Base-by-base conservation (phyloP, 2,329 filamentous ascomycete species). In the Aspergillus proliferans region DNA sequence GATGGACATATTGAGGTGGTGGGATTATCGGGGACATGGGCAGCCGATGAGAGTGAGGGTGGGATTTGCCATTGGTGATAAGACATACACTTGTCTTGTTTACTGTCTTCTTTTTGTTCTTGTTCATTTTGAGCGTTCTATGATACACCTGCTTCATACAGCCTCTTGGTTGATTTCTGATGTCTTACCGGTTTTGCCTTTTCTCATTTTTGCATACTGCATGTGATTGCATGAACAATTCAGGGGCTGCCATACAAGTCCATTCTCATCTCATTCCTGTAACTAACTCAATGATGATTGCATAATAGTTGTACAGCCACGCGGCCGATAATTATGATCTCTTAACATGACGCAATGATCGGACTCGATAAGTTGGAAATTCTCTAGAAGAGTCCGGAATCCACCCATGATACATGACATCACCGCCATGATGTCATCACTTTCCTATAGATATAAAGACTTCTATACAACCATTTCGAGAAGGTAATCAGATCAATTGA, bases 21-120 rank as follows among this genome's bases (percentile, higher is more conserved):
- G 47, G 91, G 91, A 0, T 72, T 96, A 46, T 89, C 90, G 5
- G 88, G 88, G 2, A 85, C 83, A 0, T 96, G 91, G 91, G 86
- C 83, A n/a, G 85, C 93, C 63, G 88, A 94, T 60, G 88, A 95
- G 50, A 84, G 84, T 46, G 90, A 82, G 53, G 81, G 81, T 21
- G 81, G 81, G 0, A 73, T 80, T 19, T 80, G 77, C 58, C 74
- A 78, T 62, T 80, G 77, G 74, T 80, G 61, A 67, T 18, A 19
- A 19, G 18, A 43, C 22, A 22, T 41, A 21, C 18, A 28, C 10
- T 22, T 21, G 9, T 10, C 38, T 18, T 36, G 18, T 15, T 46
- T 26, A 22, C 24, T 42, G 28, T 15, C 39, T 40, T 46, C n/a
- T 3, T 45, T 34, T 36, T 34, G 30, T 34, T 34, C 5, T 40